These are phyloP conservation scores for Arachis hypogaea DNA, from an alignment of 306 rosid genomes.

Conservation along the genomic window DNA sequence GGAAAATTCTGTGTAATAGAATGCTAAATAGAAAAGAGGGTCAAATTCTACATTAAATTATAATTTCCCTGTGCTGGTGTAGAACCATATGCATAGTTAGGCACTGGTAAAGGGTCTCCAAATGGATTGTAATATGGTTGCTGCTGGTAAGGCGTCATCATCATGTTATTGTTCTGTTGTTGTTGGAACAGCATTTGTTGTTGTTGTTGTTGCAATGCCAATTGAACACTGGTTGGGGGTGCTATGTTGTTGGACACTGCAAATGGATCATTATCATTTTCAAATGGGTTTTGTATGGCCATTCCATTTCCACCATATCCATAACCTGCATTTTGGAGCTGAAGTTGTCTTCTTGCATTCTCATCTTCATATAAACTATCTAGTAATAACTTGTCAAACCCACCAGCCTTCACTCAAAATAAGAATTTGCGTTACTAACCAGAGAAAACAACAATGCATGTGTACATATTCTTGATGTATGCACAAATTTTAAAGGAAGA, in stretches of 20 bases:
- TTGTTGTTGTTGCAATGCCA: constrained; percentile 68
- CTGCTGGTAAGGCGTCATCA: constrained; percentile 62
- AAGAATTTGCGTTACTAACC: too few species aligned
- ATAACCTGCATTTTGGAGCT: constrained; percentile 91
- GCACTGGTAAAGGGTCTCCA: constrained; percentile 68
- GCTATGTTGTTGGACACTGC: constrained; percentile 66
- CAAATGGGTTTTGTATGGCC: constrained; percentile 60
- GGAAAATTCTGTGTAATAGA: neutral
- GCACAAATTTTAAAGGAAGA: too few species aligned
- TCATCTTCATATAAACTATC: constrained; percentile 94
- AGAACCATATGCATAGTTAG: constrained; percentile 51
- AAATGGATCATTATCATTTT: constrained; percentile 71
- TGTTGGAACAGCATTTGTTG: constrained; percentile 62
- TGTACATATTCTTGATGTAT: too few species aligned
- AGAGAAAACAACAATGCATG: neutral
- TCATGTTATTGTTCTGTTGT: constrained; percentile 57
- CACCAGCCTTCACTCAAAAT: constrained; percentile 73
- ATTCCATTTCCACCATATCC: constrained; percentile 61
- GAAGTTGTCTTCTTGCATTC: constrained; percentile 71
- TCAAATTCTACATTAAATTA: constrained; percentile 57
- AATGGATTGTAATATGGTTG: constrained; percentile 72
- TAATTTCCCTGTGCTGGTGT: constrained; percentile 65
- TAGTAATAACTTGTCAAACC: constrained; percentile 82
- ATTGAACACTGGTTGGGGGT: constrained; percentile 81
- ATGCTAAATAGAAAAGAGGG: neutral